Percentiles rank a stretch among this genome's conserved stretches.
Evolutionary conservation across 306 rosid genomes (phyloP).

Genomic region (Gillenia trifoliata): DNA sequence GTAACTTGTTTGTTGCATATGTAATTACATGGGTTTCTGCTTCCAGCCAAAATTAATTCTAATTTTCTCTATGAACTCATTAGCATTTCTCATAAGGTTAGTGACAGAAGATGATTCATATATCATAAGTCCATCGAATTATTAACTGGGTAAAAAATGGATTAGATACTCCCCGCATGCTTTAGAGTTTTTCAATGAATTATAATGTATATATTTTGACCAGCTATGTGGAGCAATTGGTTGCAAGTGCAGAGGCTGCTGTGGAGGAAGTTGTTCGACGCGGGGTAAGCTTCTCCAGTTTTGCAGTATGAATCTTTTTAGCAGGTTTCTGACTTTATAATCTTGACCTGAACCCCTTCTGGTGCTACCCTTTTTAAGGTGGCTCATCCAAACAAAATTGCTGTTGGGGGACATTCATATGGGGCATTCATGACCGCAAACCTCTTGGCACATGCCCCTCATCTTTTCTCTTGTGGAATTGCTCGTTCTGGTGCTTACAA

Average conservation of each 20-base stretch:
- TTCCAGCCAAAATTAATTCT: slow-evolving; percentile 1
- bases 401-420: slow-evolving; percentile 97
- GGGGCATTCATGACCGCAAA: slow-evolving; percentile 99
- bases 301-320: slow-evolving; percentile 4
- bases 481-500: slow-evolving; percentile 99
- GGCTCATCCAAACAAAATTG: slow-evolving; percentile 88
- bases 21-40: slow-evolving; percentile 10
- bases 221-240: slow-evolving; percentile 95
- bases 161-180: not conserved
- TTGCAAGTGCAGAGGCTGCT: slow-evolving; percentile 94
- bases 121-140: not conserved
- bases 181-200: not conserved
- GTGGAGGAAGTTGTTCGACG: slow-evolving; percentile 87
- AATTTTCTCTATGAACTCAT: slow-evolving; percentile 1
- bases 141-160: not conserved
- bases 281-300: slow-evolving; percentile 55
- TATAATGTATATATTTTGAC: slow-evolving; percentile 14
- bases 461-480: slow-evolving; percentile 93
- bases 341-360: slow-evolving; percentile 17
- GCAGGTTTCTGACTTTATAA: not conserved
- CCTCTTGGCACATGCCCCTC: slow-evolving; percentile 97
- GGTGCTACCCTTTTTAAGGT: slow-evolving; percentile 47
- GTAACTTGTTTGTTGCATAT: slow-evolving; percentile 33
- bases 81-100: not conserved
- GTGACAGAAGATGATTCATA: not conserved